phyloP scores from a whole-genome alignment of 345 rosid species.

The Dipteronia dyeriana region DNA sequence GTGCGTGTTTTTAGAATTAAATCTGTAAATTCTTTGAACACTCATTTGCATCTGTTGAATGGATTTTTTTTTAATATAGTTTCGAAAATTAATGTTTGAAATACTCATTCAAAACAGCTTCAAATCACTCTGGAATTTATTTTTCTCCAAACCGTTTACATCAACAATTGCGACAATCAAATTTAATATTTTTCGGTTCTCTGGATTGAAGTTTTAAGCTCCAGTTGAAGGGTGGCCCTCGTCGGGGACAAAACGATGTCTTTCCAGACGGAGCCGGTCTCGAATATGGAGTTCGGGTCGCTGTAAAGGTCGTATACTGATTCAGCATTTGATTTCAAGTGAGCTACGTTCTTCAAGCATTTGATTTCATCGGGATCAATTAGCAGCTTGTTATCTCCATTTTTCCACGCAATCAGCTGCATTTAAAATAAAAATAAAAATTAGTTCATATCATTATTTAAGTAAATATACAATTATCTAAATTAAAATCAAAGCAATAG shows the following conservation, averaged over 20 bases:
- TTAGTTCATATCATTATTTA: neutral
- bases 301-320: conserved; percentile 66
- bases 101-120: neutral
- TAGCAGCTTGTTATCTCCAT: conserved; percentile 58
- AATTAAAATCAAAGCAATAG: too few species aligned
- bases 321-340: conserved; percentile 57
- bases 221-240: conserved; percentile 41
- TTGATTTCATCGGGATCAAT: conserved; percentile 62
- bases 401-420: conserved; percentile 88
- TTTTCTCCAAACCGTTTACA: neutral
- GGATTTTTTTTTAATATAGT: neutral
- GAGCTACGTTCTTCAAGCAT: conserved; percentile 46
- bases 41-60: neutral
- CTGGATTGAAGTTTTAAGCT: conserved; percentile 42
- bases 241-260: conserved; percentile 50
- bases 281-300: conserved; percentile 37
- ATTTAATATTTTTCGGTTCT: conserved; percentile 40
- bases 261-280: conserved; percentile 68
- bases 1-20: neutral
- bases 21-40: conserved; percentile 13
- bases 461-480: too few species aligned
- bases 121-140: neutral
- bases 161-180: neutral
- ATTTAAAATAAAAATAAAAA: neutral
- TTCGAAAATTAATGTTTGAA: neutral